Base-by-base conservation (phyloP, 225 moss, liverwort and hornwort genomes). In the Pseudoscleropodium purum region DNA sequence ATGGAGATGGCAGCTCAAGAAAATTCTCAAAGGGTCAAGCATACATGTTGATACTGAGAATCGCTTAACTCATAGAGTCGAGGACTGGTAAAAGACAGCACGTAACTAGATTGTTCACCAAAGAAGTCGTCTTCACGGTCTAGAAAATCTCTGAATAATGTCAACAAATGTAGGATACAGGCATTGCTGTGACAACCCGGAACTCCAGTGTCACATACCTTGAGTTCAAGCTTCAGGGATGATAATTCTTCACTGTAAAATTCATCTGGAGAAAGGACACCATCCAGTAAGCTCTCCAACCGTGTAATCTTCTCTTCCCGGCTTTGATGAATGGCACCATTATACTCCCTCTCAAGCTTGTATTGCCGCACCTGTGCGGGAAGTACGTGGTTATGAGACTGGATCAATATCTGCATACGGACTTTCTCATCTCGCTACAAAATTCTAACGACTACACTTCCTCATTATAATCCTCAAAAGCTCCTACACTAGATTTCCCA, bases 361-460 rank as follows among this genome's bases (percentile, higher is more conserved):
- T 79, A 79, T 17, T 79, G 79, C 16, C 79, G 79, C 24, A 79
- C 56, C 79, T 79, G 26, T 16, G 56, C 79, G 6, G 16, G 15
- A 23, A 1, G 10, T 10, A 6, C 37, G 4, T 25, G 56, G 14
- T 25, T 6, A 10, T 16, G 25, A 37, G 25, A 25, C 4, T 56
- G 25, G 12, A 34, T 51, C 13, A 76, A 12, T 21, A 20, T 21
- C 20, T 34, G 20, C 18, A 49, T 19, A 33, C 5, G 7, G 13
- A 75, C 33, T 51, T 47, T 6, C 25, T 6, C 79, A n/a, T 6
- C n/a, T 24, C 26, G n/a, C 37, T n/a, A 26, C 3, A 17, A 57
- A 79, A 10, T 37, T 1, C 25, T n/a, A 4, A n/a, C 1, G 1
- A n/a, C 0, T 36, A 10, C 26, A 16, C 15, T 36, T 8, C 25